Base-by-base conservation (phyloP, 2,329 filamentous ascomycete species). In the Purpureocillium lavendulum region DNA sequence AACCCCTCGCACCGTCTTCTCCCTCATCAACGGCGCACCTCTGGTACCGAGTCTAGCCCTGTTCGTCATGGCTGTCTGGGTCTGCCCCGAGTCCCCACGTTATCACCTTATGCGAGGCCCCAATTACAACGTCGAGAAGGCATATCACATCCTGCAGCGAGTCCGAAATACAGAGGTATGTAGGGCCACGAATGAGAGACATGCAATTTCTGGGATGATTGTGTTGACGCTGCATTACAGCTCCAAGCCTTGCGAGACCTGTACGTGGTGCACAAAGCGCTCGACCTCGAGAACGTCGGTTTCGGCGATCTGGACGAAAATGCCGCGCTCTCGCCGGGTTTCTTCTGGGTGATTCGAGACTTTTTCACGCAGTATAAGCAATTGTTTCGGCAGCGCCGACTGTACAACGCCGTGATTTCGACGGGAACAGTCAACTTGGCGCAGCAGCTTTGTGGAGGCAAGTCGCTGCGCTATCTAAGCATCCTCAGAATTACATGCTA, bases 61-160 rank as follows among this genome's bases (percentile, higher is more conserved):
- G 13, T 52, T 67, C 12, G 38, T 63, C 14, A 45, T 60, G 2
- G 43, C 52, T 1, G 33, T 65, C 10, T 60, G 51, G 13, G 61
- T 65, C 38, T 67, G 63, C 26, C 61, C 64, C 7, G 64, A 67
- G 38, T 65, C 61, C 11, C 65, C 65, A 3, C 58, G 64, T 0
- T 68, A 63, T 37, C 62, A 65, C 40, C 58, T 67, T 48, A 55
- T 61, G n/a, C 56, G 53, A 14, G 60, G 59, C 6, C 53, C 58
- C 3, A 59, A 59, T 30, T 64, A 61, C 34, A 52, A 56, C 26
- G 60, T 61, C 1, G 48, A 56, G 35, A 58, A 57, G 36, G 64
- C 64, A 0, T 66, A 58, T n/a, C 33, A 46, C 1, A 57, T 61
- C 13, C 46, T 67, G 15, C 45, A 46, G 6, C 55, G 46, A n/a